phyloP scores from a whole-genome alignment of 169 alveolate genomes.

The Plasmodium vivax region DNA sequence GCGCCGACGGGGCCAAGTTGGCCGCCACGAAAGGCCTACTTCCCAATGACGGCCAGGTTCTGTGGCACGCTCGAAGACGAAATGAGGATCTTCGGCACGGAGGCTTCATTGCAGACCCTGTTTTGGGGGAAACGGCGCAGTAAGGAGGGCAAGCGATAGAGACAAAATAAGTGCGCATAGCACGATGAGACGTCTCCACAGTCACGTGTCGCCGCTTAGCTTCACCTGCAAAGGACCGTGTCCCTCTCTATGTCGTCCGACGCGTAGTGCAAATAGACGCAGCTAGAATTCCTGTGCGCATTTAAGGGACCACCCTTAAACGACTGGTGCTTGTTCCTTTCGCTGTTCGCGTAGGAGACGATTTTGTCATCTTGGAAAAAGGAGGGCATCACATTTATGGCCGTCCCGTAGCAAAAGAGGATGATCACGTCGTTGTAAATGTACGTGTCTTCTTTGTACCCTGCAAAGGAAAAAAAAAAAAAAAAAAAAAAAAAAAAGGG shows the following conservation, averaged over 20 bases:
- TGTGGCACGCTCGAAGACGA: conserved; percentile 51
- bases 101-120: conserved; percentile 67
- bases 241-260: conserved; percentile 52
- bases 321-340: neutral
- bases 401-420: conserved; percentile 69
- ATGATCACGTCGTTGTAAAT: conserved; percentile 68
- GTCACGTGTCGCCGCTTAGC: neutral
- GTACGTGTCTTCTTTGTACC: conserved; percentile 72
- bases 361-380: conserved; percentile 58
- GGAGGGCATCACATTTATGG: conserved; percentile 48
- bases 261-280: conserved; percentile 65
- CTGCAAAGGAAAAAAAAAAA: neutral
- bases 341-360: conserved; percentile 15
- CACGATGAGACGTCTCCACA: neutral
- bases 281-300: conserved; percentile 7
- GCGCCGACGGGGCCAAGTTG: neutral
- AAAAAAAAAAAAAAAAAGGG: neutral
- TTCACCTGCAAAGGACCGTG: conserved; percentile 41
- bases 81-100: conserved; percentile 57
- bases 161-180: neutral
- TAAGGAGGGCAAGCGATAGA: neutral
- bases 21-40: conserved; percentile 21
- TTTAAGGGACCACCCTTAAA: neutral
- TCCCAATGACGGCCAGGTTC: conserved; percentile 60
- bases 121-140: neutral